These are phyloP conservation scores for Wickerhamomyces sp. DNA, from an alignment of 1,139 yeast genomes.

Conservation along the genomic window DNA sequence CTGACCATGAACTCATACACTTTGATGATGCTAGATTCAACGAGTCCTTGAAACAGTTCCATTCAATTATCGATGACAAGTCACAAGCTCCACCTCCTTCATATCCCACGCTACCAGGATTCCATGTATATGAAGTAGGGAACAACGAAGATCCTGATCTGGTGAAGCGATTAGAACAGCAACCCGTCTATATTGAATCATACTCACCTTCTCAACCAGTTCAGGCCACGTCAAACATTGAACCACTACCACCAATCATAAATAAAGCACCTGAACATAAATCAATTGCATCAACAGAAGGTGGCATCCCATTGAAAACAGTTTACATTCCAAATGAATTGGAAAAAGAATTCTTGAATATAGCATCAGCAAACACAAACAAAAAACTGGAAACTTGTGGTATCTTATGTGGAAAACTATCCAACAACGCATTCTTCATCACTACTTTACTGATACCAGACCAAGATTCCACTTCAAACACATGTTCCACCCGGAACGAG, in stretches of 20 bases:
- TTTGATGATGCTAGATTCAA: constrained; percentile 10
- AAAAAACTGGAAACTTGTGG: constrained; percentile 59
- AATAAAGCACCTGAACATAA: constrained; percentile 29
- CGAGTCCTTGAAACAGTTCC: constrained; percentile 6
- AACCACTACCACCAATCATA: constrained; percentile 11
- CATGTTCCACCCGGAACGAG: constrained; percentile 54
- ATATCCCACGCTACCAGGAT: constrained; percentile 14
- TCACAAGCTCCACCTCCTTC: constrained; percentile 6
- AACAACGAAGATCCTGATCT: constrained; percentile 2
- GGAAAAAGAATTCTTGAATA: constrained; percentile 35
- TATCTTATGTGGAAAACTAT: constrained; percentile 52
- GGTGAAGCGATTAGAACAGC: constrained; percentile 2
- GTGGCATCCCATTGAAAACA: constrained; percentile 47
- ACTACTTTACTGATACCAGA: constrained; percentile 55
- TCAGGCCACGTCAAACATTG: background rate
- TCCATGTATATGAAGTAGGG: constrained; percentile 4
- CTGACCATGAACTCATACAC: background rate
- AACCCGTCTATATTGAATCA: constrained; percentile 3
- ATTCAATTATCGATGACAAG: background rate
- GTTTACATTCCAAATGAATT: constrained; percentile 43
- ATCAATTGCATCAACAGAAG: constrained; percentile 41
- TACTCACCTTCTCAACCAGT: constrained; percentile 4
- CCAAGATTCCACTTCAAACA: constrained; percentile 54
- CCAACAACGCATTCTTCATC: constrained; percentile 53
- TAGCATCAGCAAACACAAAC: constrained; percentile 44